Conservation (phyloP, 108 stramenopile species). For the Discostella pseudostelligera region DNA sequence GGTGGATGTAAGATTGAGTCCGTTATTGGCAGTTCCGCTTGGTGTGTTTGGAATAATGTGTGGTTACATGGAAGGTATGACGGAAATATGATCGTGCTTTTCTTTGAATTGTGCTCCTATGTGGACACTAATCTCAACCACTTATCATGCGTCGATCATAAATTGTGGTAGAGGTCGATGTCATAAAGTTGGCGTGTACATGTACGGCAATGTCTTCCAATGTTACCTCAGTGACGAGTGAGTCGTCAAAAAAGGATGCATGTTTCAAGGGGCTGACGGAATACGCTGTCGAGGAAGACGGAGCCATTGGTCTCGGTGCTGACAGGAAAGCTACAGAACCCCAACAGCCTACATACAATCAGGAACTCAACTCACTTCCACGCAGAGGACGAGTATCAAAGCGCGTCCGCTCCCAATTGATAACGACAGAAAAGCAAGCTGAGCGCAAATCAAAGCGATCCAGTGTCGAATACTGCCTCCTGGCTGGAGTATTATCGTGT, state of each 20-base stretch:
- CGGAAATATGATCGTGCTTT: not conserved
- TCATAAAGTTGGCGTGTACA: slow-evolving; percentile 23
- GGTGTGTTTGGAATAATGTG: slow-evolving; percentile 54
- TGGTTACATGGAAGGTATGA: slow-evolving; percentile 49
- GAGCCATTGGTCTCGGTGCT: not conserved
- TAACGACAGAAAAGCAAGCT: slow-evolving; percentile 54
- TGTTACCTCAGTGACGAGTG: not conserved
- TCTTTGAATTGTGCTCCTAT: no score
- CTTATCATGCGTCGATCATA: not conserved
- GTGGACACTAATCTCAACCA: not conserved
- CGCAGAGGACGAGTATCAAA: slow-evolving; percentile 58
- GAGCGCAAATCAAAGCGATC: slow-evolving; percentile 44
- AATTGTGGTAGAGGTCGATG: slow-evolving; percentile 6
- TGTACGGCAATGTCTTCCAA: slow-evolving; percentile 28
- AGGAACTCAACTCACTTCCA: slow-evolving; percentile 25
- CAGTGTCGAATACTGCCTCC: slow-evolving; percentile 55
- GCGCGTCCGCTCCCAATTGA: slow-evolving; percentile 67
- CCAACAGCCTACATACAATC: not conserved
- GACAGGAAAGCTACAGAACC: slow-evolving; percentile 5
- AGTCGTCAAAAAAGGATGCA: not conserved
- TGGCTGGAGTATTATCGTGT: slow-evolving; percentile 55
- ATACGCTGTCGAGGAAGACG: not conserved
- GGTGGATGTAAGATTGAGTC: slow-evolving; percentile 55
- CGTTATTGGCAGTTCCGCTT: slow-evolving; percentile 59
- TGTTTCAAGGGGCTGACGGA: not conserved